These are phyloP conservation scores for Cymbopogon flexuosus DNA, from an alignment of 202 grass and related monocot genomes.

Conservation along the genomic window DNA sequence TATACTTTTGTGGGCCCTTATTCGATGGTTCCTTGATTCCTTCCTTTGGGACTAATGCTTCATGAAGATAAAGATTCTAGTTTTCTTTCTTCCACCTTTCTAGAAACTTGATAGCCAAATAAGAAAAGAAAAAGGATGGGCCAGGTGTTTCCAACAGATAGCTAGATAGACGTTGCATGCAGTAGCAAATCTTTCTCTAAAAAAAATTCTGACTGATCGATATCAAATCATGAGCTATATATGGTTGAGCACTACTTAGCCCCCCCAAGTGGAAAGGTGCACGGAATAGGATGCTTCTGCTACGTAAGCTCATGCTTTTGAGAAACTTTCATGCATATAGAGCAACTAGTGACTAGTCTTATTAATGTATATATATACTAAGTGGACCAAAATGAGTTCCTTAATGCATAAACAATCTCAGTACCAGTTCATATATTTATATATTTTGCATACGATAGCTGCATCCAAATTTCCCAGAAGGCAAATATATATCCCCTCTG, in stretches of 20 bases:
- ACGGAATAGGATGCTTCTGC: slow-evolving; percentile 44
- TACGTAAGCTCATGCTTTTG: slow-evolving; percentile 28
- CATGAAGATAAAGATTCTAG: slow-evolving; percentile 40
- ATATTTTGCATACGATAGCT: not conserved
- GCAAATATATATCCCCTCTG: too few species aligned
- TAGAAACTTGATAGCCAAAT: slow-evolving; percentile 2
- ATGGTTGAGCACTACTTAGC: slow-evolving; percentile 1
- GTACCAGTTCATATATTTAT: not conserved
- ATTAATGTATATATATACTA: not conserved
- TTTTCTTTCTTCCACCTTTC: slow-evolving; percentile 16
- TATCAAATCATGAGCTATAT: slow-evolving; percentile 14
- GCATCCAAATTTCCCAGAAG: not conserved
- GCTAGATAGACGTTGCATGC: not conserved
- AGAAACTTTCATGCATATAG: slow-evolving; percentile 13
- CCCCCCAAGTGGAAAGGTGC: slow-evolving; percentile 23
- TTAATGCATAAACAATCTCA: slow-evolving; percentile 36
- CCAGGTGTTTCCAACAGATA: slow-evolving; percentile 19
- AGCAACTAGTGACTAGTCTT: not conserved
- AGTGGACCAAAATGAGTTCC: slow-evolving; percentile 24
- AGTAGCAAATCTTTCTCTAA: slow-evolving; percentile 13
- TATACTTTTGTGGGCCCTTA: slow-evolving; percentile 22
- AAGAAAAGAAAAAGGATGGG: not conserved
- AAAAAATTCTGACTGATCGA: not conserved
- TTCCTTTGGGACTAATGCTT: slow-evolving; percentile 42
- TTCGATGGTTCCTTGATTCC: slow-evolving; percentile 38